Conservation (phyloP, 2,329 filamentous ascomycete species). For the Trichoderma asperellum region DNA sequence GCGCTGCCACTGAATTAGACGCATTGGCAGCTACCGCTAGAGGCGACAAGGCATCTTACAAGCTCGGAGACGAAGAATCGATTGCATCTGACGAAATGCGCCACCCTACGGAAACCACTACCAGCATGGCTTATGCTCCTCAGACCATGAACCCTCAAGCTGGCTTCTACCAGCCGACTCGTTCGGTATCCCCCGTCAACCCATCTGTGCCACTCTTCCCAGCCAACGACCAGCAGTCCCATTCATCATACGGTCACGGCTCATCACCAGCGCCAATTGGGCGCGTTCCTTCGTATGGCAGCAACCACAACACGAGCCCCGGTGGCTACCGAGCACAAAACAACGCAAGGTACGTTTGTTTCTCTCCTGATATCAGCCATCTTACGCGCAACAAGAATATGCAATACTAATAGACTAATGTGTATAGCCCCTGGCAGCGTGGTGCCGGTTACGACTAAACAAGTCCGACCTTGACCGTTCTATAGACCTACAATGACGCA, state of each 20-base stretch:
- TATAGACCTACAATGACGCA: conserved; percentile 16
- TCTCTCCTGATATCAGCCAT: background rate
- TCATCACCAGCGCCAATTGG: conserved; percentile 36
- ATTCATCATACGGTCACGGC: conserved; percentile 21
- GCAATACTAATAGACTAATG: background rate
- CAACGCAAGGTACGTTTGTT: conserved; percentile 44
- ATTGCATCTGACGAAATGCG: conserved; percentile 42
- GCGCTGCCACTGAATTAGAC: conserved; percentile 79
- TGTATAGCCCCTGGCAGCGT: conserved; percentile 49
- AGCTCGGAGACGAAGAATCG: conserved; percentile 47
- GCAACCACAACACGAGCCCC: conserved; percentile 34
- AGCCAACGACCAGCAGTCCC: conserved; percentile 17
- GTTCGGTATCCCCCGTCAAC: conserved; percentile 21
- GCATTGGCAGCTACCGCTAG: conserved; percentile 86
- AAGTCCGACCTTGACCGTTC: background rate
- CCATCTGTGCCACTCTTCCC: conserved; percentile 25
- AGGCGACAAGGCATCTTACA: conserved; percentile 69
- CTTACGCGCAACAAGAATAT: conserved; percentile 29
- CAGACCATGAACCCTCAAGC: conserved; percentile 18
- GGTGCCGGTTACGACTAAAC: conserved; percentile 50
- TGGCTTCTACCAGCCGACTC: conserved; percentile 3
- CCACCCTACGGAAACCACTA: conserved; percentile 3
- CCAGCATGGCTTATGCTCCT: conserved; percentile 18
- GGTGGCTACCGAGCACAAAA: conserved; percentile 44
- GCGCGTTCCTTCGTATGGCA: conserved; percentile 9